Conservation (phyloP, 2,329 filamentous ascomycete species). For the Grosmannia serpens region DNA sequence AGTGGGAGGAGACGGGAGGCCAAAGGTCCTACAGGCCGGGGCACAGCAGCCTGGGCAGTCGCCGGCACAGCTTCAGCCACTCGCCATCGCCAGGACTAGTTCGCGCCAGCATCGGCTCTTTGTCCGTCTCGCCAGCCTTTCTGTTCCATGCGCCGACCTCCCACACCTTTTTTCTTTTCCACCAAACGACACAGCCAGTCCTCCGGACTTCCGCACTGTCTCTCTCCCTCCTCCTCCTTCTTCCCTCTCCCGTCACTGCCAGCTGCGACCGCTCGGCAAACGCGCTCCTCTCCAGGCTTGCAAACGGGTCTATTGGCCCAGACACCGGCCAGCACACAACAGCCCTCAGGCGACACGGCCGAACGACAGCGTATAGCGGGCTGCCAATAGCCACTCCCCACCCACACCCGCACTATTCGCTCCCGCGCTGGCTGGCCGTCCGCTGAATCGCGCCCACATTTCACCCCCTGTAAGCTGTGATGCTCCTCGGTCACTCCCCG, state of each 20-base stretch:
- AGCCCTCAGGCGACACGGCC: background rate
- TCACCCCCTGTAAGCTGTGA: slow-evolving; percentile 8
- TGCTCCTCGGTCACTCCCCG: slow-evolving; percentile 8
- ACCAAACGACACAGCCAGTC: background rate
- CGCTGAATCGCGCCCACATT: slow-evolving; percentile 3
- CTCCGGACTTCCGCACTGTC: background rate
- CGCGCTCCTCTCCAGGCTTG: background rate
- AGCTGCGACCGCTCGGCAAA: too few species aligned
- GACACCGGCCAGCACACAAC: background rate
- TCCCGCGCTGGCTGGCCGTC: slow-evolving; percentile 1
- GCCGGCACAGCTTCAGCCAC: background rate
- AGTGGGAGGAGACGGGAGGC: background rate
- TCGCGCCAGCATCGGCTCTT: background rate
- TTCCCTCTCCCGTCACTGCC: background rate
- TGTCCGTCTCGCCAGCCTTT: background rate
- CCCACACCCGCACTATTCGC: slow-evolving; percentile 4
- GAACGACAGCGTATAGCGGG: slow-evolving; percentile 7
- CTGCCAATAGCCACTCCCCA: slow-evolving; percentile 7
- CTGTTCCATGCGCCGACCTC: background rate
- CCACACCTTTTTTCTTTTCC: background rate
- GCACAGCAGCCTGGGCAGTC: background rate
- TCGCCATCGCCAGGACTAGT: background rate
- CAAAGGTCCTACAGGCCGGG: background rate
- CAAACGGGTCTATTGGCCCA: background rate
- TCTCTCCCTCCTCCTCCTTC: too few species aligned